Conservation (phyloP, 2,329 filamentous ascomycete genomes). For the Penicillium hesseltinei region DNA sequence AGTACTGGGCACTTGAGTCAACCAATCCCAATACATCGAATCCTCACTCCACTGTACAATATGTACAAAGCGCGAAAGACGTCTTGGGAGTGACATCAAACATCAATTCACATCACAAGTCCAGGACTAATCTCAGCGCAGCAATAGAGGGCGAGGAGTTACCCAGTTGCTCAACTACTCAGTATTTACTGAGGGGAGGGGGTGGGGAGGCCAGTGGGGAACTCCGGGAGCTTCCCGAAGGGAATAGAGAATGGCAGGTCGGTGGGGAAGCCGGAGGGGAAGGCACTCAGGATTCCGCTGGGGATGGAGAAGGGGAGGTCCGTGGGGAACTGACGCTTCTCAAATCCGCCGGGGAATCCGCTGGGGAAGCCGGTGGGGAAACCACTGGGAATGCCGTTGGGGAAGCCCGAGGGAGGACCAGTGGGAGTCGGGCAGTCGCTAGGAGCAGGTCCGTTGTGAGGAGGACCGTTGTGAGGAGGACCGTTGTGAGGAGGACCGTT, state of each 20-base stretch:
- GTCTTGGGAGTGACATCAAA: not conserved
- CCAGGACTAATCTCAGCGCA: not conserved
- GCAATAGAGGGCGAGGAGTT: not conserved
- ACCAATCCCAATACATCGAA: constrained; percentile 1
- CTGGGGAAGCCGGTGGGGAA: constrained; percentile 4
- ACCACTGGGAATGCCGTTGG: too few relatives aligned
- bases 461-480: not conserved
- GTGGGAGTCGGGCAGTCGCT: not conserved
- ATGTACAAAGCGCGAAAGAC: not conserved
- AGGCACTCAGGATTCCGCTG: not conserved
- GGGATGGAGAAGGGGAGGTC: not conserved
- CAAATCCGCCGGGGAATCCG: not conserved
- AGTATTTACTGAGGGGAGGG: constrained; percentile 1
- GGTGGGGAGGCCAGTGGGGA: constrained; percentile 1
- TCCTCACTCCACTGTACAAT: not conserved
- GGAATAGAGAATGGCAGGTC: not conserved
- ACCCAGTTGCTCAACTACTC: not conserved
- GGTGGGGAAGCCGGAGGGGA: not conserved
- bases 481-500: not conserved
- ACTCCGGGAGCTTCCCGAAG: not conserved
- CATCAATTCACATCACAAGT: not conserved
- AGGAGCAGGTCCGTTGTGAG: too few relatives aligned
- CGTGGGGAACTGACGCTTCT: constrained; percentile 9
- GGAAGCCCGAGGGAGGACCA: not conserved
- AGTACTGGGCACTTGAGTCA: constrained; percentile 3